Evolutionary conservation across 192 early-diverging fungal genomes (phyloP).

Genomic region (Rhizoclosmatium sp.): DNA sequence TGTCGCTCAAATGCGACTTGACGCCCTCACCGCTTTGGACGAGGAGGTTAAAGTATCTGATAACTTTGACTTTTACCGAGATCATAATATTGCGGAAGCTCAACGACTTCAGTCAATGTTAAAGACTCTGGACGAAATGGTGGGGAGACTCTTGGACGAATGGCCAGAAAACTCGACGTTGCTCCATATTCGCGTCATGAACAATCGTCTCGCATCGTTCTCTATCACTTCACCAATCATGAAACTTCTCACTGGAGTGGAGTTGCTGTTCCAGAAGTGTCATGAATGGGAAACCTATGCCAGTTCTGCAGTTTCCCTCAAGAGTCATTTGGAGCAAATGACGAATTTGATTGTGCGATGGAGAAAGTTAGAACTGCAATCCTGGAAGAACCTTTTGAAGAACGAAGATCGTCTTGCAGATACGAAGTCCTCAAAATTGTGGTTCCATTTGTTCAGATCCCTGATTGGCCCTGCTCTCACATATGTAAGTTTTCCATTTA

Average conservation of each 20-base stretch:
- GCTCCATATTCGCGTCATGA: slow-evolving; percentile 65
- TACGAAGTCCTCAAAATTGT: slow-evolving; percentile 74
- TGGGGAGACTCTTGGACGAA: slow-evolving; percentile 69
- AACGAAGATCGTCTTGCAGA: slow-evolving; percentile 79
- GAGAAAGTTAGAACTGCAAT: slow-evolving; percentile 89
- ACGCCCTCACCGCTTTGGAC: slow-evolving; percentile 11
- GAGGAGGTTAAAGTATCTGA: slow-evolving; percentile 23
- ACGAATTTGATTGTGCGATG: slow-evolving; percentile 82
- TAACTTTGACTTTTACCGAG: slow-evolving; percentile 84
- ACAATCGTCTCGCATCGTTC: slow-evolving; percentile 64
- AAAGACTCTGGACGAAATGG: slow-evolving; percentile 61
- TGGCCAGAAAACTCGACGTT: slow-evolving; percentile 95
- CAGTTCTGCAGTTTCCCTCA: slow-evolving; percentile 78
- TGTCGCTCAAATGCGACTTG: slow-evolving; percentile 23
- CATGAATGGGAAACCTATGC: slow-evolving; percentile 96
- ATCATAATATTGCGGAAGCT: slow-evolving; percentile 79
- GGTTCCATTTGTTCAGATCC: slow-evolving; percentile 84
- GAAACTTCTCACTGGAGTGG: slow-evolving; percentile 89
- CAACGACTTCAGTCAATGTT: slow-evolving; percentile 71
- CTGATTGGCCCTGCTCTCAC: slow-evolving; percentile 42
- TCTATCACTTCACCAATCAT: slow-evolving; percentile 83
- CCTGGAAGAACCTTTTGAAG: slow-evolving; percentile 87
- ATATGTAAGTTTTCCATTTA: slow-evolving; percentile 23
- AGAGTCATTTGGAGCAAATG: slow-evolving; percentile 71
- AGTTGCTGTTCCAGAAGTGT: slow-evolving; percentile 84